These are phyloP conservation scores for Ziziphus jujuba DNA, from an alignment of 306 rosid species.

Conservation along the genomic window DNA sequence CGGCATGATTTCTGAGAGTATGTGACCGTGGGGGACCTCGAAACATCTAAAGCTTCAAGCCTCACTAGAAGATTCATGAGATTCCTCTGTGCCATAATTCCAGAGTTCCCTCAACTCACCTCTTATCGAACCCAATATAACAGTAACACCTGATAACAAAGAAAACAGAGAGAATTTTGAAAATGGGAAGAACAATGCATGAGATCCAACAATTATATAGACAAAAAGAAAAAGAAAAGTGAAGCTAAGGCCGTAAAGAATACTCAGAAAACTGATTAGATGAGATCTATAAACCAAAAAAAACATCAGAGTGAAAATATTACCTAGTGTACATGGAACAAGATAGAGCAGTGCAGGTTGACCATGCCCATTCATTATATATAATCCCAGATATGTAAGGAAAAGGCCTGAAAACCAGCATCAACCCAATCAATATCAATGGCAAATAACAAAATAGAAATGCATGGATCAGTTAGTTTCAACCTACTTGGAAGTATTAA, in stretches of 20 bases:
- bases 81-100: constrained; percentile 42
- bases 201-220: not conserved
- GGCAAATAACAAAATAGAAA: constrained; percentile 7
- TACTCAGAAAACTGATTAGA: not conserved
- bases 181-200: constrained; percentile 2
- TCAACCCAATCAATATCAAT: constrained; percentile 13
- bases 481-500: not conserved
- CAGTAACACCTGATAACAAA: constrained; percentile 51
- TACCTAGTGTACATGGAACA: constrained; percentile 97
- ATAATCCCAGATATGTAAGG: constrained; percentile 71
- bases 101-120: constrained; percentile 72
- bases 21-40: constrained; percentile 6
- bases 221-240: not conserved
- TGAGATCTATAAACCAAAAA: not conserved
- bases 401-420: constrained; percentile 56
- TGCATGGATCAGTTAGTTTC: constrained; percentile 8
- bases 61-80: constrained; percentile 24
- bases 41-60: constrained; percentile 16
- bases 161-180: not conserved
- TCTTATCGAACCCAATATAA: constrained; percentile 59
- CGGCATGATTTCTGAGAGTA: constrained; percentile 1
- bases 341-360: constrained; percentile 98
- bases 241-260: not conserved
- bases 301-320: constrained; percentile 13
- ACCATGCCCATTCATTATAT: constrained; percentile 86